Percentiles rank a stretch among this genome's conserved stretches.
Evolutionary conservation across 1,139 yeast genomes (phyloP).

Genomic region (Nakaseomyces nivariensis): DNA sequence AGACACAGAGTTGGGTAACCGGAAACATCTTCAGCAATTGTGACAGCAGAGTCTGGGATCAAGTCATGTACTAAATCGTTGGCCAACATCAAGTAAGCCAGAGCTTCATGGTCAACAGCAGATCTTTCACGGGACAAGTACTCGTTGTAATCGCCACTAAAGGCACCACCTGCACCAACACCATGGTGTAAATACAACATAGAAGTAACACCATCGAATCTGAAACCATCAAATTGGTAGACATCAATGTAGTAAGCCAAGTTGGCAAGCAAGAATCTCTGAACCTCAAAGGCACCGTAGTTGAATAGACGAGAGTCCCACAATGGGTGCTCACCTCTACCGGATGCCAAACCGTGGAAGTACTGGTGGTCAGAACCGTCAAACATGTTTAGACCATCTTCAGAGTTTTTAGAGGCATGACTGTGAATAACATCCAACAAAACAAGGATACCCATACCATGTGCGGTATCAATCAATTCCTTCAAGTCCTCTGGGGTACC

Average conservation of each 20-base stretch:
- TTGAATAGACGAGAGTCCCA: slow-evolving; percentile 96
- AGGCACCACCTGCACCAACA: slow-evolving; percentile 67
- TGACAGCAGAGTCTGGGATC: slow-evolving; percentile 45
- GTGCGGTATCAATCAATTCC: slow-evolving; percentile 86
- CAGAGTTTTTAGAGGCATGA: slow-evolving; percentile 89
- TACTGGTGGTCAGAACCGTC: slow-evolving; percentile 95
- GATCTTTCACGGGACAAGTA: slow-evolving; percentile 63
- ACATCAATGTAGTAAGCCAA: slow-evolving; percentile 76
- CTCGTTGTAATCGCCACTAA: slow-evolving; percentile 89
- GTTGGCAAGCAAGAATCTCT: slow-evolving; percentile 80
- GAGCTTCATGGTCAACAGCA: slow-evolving; percentile 76
- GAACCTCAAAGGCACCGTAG: slow-evolving; percentile 83
- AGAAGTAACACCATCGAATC: slow-evolving; percentile 94
- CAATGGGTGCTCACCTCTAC: slow-evolving; percentile 74
- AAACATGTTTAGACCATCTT: slow-evolving; percentile 85
- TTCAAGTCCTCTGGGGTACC: slow-evolving; percentile 94
- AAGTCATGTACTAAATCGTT: slow-evolving; percentile 60
- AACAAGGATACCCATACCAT: slow-evolving; percentile 76
- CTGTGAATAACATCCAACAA: slow-evolving; percentile 90
- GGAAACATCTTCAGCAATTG: slow-evolving; percentile 94
- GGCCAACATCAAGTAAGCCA: slow-evolving; percentile 79
- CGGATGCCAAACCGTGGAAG: slow-evolving; percentile 47
- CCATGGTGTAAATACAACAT: slow-evolving; percentile 93
- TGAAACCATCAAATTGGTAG: slow-evolving; percentile 84
- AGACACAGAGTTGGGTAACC: slow-evolving; percentile 95